Evolutionary conservation across 148 eudicot species (phyloP), one percentile per base, ranked within the genome.

Genomic region (Cornus florida): DNA sequence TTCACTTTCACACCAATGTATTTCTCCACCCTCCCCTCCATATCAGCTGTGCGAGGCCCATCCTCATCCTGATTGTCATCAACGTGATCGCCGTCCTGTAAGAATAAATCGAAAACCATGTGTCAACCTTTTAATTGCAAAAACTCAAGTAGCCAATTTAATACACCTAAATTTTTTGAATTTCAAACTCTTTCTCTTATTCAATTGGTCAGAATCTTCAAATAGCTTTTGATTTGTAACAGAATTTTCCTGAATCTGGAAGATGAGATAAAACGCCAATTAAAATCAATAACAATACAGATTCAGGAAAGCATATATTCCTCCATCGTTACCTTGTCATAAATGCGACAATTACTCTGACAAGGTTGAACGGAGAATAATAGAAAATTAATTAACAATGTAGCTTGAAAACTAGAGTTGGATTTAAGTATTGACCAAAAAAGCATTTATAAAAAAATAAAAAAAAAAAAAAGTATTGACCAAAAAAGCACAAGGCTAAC

Each of bases 1-100:
- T 96, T 94, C 84, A 96, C 99, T 94, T 92, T 94, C 72, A 96
- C 99, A 71, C 99, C 99, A 72, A 92, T 90, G 84, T 96, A 96
- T 87, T 96, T 96, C 83, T 94, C 99, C 67, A 96, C 98, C 81
- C 99, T 87, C 79, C 99, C 98, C 82, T 91, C 99, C 68, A 78
- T 82, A 75, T 90, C 95, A 59, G 92, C 82, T 80, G 82, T 83
- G 80, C 91, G 95, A 75, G 98, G 98, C 60, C 88, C 98, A 77
- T 96, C 95, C 71, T 92, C 99, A 85, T 96, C 99, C 71, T 75
- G 85, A 71, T 96, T 98, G 79, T 91, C 93, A 78, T 94, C 99
- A 76, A 35, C 92, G 65, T 90, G 88, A 80, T 93, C 94, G 69
- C 91, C 93, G 89, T 96, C 99, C 99, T n/a, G n/a, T n/a, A n/a